Evolutionary conservation across 345 rosid species (phyloP).

Genomic region (Salix dunnii): DNA sequence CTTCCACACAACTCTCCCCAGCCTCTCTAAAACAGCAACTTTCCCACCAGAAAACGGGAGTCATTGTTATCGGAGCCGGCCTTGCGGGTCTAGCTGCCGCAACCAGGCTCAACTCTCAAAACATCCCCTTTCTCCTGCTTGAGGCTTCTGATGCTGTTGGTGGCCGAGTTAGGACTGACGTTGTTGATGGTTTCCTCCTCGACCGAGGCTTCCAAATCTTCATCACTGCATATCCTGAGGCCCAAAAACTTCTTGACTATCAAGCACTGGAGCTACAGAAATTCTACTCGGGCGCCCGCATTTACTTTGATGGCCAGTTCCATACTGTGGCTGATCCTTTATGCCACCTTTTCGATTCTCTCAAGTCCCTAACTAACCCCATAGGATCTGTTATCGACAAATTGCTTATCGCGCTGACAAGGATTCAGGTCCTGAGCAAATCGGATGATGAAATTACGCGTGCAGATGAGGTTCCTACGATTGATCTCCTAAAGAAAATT

Average conservation of each 20-base stretch:
- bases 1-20: slow-evolving; percentile 17
- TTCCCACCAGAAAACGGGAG: slow-evolving; percentile 31
- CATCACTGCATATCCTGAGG: slow-evolving; percentile 93
- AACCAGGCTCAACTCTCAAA: slow-evolving; percentile 48
- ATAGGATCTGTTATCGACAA: slow-evolving; percentile 75
- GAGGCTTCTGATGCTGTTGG: slow-evolving; percentile 87
- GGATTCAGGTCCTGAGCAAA: slow-evolving; percentile 50
- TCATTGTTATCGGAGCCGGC: slow-evolving; percentile 75
- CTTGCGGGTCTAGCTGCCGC: slow-evolving; percentile 93
- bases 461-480: slow-evolving; percentile 48
- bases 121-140: slow-evolving; percentile 60
- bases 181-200: slow-evolving; percentile 70
- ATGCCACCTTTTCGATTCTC: slow-evolving; percentile 71
- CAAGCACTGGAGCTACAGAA: slow-evolving; percentile 45
- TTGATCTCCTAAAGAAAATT: slow-evolving; percentile 44
- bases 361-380: slow-evolving; percentile 61
- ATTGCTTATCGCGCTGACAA: slow-evolving; percentile 65
- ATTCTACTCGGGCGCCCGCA: slow-evolving; percentile 78
- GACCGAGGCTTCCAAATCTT: slow-evolving; percentile 98
- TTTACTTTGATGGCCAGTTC: slow-evolving; percentile 56
- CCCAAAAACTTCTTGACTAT: slow-evolving; percentile 68
- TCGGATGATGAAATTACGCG: slow-evolving; percentile 51
- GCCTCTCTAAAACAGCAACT: neutral
- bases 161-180: slow-evolving; percentile 84
- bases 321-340: slow-evolving; percentile 87